A percentile compares a stretch with the other conserved stretches of the same genome.
phyloP scores from a whole-genome alignment of 441 rosid genomes.

The Croton laevigatus region DNA sequence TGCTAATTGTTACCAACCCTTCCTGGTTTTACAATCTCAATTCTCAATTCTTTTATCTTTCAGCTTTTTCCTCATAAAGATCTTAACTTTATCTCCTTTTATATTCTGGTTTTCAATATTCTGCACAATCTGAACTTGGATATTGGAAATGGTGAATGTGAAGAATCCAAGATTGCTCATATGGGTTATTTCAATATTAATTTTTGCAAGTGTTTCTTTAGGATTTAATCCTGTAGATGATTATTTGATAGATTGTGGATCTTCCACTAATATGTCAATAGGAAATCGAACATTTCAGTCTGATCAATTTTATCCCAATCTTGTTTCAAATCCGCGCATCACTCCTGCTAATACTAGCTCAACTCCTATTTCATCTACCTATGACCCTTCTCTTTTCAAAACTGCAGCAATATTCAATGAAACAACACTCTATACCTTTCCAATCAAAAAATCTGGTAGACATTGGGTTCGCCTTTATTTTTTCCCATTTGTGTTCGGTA shows the following conservation, averaged over 20 bases:
- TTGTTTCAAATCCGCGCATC: slow-evolving; percentile 31
- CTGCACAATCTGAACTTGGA: slow-evolving; percentile 3
- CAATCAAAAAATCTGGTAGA: slow-evolving; percentile 50
- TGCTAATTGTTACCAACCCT: not conserved
- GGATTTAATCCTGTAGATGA: slow-evolving; percentile 43
- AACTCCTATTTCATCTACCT: slow-evolving; percentile 27
- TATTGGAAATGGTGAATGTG: slow-evolving; percentile 35
- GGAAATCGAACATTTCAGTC: slow-evolving; percentile 46
- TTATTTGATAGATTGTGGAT: slow-evolving; percentile 72
- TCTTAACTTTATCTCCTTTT: not conserved
- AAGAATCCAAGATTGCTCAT: slow-evolving; percentile 24
- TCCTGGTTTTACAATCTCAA: slow-evolving; percentile 2
- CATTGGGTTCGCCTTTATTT: slow-evolving; percentile 77
- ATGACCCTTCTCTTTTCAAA: slow-evolving; percentile 43
- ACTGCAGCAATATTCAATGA: slow-evolving; percentile 57
- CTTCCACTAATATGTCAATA: slow-evolving; percentile 42
- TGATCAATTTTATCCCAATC: slow-evolving; percentile 35
- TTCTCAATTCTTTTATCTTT: not conserved
- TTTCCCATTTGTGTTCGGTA: slow-evolving; percentile 40
- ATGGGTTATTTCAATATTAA: slow-evolving; percentile 34
- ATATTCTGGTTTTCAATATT: slow-evolving; percentile 2
- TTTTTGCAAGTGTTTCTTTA: slow-evolving; percentile 36
- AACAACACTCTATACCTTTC: slow-evolving; percentile 43
- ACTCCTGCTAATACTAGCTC: slow-evolving; percentile 27
- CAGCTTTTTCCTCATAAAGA: not conserved